These are phyloP conservation scores for Spongospora subterranea DNA, from an alignment of 208 protist genomes.

Conservation along the genomic window DNA sequence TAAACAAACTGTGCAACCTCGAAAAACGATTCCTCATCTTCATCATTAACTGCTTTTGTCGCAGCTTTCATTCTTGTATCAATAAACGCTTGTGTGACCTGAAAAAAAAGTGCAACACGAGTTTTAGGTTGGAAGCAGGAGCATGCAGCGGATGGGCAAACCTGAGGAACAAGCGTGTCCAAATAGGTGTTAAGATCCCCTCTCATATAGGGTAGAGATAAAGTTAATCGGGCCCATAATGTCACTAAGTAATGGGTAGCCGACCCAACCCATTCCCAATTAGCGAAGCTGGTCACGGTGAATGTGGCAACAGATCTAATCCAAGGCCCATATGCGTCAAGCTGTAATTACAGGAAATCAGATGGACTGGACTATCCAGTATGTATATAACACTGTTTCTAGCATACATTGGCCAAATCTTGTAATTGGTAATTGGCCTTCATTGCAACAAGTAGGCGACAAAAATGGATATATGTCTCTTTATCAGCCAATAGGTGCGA, in stretches of 20 bases:
- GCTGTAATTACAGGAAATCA: too few species aligned
- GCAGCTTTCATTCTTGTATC: constrained; percentile 54
- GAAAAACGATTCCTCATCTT: not conserved
- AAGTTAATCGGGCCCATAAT: constrained; percentile 36
- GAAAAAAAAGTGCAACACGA: not conserved
- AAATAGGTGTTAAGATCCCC: constrained; percentile 17
- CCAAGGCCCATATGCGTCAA: constrained; percentile 30
- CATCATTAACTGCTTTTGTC: not conserved
- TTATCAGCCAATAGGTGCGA: constrained; percentile 36
- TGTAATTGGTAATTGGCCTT: constrained; percentile 35
- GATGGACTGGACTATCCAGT: not conserved
- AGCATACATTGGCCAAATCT: constrained; percentile 47
- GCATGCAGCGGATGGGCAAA: too few species aligned
- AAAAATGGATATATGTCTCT: constrained; percentile 52
- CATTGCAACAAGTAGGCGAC: constrained; percentile 33
- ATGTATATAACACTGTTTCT: not conserved
- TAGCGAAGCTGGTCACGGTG: constrained; percentile 38
- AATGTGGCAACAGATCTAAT: constrained; percentile 18
- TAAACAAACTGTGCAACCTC: too few species aligned
- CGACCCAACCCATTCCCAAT: constrained; percentile 44
- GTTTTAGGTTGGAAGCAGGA: not conserved
- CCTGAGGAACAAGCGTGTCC: constrained; percentile 51
- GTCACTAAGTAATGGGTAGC: constrained; percentile 30
- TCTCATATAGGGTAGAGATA: constrained; percentile 12
- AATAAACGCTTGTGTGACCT: constrained; percentile 55